A percentile compares a stretch with the other conserved stretches of the same genome.
phyloP scores from a whole-genome alignment of 2,329 filamentous ascomycete species.

The Ceratocystis papillata region DNA sequence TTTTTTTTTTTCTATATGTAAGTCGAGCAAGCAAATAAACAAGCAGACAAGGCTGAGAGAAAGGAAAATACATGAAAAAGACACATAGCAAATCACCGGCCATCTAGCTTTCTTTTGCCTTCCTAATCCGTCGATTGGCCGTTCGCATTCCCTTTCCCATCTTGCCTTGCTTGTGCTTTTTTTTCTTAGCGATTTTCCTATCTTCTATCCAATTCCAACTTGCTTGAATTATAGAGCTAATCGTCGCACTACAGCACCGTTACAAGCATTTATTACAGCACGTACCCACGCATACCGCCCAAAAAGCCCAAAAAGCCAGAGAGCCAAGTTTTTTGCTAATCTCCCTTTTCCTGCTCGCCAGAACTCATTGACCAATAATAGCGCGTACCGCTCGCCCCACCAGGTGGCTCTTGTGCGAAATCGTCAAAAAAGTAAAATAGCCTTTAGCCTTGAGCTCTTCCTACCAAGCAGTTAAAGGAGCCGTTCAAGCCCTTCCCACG shows the following conservation, averaged over 20 bases:
- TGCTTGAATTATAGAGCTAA: not conserved
- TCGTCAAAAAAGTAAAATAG: slow-evolving; percentile 15
- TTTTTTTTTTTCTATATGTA: not conserved
- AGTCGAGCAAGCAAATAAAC: not conserved
- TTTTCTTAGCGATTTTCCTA: not conserved
- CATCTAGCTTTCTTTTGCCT: not conserved
- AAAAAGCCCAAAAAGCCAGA: not conserved
- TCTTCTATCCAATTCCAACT: not conserved
- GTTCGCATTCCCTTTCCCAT: not conserved
- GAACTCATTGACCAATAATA: slow-evolving; percentile 8
- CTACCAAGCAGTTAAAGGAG: slow-evolving; percentile 5
- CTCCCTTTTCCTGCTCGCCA: slow-evolving; percentile 12
- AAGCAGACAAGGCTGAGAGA: slow-evolving; percentile 3
- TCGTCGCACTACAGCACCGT: not conserved
- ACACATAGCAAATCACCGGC: not conserved
- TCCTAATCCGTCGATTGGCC: not conserved
- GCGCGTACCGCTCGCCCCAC: slow-evolving; percentile 4
- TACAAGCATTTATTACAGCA: not conserved
- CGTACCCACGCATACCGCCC: not conserved
- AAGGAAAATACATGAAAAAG: not conserved
- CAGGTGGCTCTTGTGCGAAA: slow-evolving; percentile 8
- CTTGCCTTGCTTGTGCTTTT: not conserved
- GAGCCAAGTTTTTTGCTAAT: slow-evolving; percentile 6
- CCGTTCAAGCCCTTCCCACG: not conserved
- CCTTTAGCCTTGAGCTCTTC: slow-evolving; percentile 13